Base-by-base conservation (phyloP, 768 basidiomycete species). In the Sistotremastrum niveocremeum region DNA sequence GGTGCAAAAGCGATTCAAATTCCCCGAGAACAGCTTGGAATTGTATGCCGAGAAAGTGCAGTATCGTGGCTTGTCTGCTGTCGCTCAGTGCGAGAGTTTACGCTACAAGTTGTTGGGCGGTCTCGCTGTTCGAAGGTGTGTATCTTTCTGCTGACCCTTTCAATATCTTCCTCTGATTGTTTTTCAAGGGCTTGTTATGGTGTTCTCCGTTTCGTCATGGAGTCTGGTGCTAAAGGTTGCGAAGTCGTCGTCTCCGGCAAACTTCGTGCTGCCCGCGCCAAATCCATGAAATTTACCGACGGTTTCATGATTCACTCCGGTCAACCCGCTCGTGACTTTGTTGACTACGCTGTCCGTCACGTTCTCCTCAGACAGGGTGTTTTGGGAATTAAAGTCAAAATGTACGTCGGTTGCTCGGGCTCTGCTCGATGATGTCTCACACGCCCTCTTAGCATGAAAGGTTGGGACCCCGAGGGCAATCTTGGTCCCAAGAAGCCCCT, bases 181-280 rank as follows among this genome's bases (percentile, higher is more conserved):
- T 29, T 5, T 5, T 34, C 6, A 54, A 90, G 88, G 60, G 90
- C 90, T 41, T 97, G 94, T 72, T 99, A 98, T 65, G 95, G 95
- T 83, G 95, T 99, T 59, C 90, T 99, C 61, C 90, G 95, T 61
- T 99, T 97, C 73, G 91, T 99, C 57, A 99, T 99, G 95, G 95
- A 99, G 71, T 97, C 94, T 49, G 88, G 88, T 57, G 95, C 95
- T 55, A 99, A 99, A 72, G 95, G 95, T 66, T 97, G 93, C 62
- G 95, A 99, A 68, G 95, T 99, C 52, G 89, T 98, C 61, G 93
- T 99, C 53, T 98, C 94, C 52, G 95, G 95, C 63, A 99, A 99
- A 69, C 89, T 99, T 62, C 90, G 95, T 63, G 95, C 94, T 54
- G 95, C 95, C 54, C 91, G 94, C 76, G 95, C 95, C 60, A 99